These are phyloP conservation scores for Podospora tetraspora DNA, from an alignment of 495 filamentous ascomycete species.

Conservation along the genomic window DNA sequence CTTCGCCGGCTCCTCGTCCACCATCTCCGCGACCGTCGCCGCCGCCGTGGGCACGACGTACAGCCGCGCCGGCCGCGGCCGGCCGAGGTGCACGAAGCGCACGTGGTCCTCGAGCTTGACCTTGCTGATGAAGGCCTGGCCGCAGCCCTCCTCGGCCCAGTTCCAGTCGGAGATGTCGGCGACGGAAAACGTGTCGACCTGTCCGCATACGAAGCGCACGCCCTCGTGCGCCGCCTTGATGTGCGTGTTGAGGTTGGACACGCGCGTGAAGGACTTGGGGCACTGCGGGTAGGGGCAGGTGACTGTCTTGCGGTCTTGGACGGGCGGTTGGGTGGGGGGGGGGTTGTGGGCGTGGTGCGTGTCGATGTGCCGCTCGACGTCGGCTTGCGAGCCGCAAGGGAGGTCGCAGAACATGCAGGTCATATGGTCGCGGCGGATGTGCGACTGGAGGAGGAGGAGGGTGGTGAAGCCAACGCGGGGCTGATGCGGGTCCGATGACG, in stretches of 20 bases:
- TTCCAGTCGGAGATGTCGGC: constrained; percentile 62
- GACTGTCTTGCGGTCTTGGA: constrained; percentile 58
- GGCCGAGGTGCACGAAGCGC: constrained; percentile 65
- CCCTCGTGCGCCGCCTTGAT: constrained; percentile 69
- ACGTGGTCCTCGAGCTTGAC: constrained; percentile 75
- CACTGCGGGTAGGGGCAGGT: constrained; percentile 61
- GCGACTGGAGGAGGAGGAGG: constrained; percentile 60
- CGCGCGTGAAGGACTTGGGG: constrained; percentile 66
- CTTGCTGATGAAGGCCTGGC: constrained; percentile 62
- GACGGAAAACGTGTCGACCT: constrained; percentile 52
- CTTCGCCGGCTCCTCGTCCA: constrained; percentile 22
- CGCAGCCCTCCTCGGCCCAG: constrained; percentile 58
- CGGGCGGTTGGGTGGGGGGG: constrained; percentile 42
- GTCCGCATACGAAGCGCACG: constrained; percentile 65
- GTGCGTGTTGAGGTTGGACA: constrained; percentile 74
- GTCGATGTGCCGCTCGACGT: constrained; percentile 65
- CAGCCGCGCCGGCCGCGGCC: constrained; percentile 38
- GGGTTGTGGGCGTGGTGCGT: constrained; percentile 49
- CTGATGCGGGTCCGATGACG: constrained; percentile 7
- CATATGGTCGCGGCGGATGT: constrained; percentile 66
- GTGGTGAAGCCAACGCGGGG: constrained; percentile 60
- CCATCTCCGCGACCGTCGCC: constrained; percentile 23
- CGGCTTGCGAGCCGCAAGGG: constrained; percentile 53
- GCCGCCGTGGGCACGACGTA: constrained; percentile 29
- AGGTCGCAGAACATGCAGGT: constrained; percentile 67